Evolutionary conservation across 495 filamentous ascomycete genomes (phyloP).

Genomic region (Penicillium pancosmium): DNA sequence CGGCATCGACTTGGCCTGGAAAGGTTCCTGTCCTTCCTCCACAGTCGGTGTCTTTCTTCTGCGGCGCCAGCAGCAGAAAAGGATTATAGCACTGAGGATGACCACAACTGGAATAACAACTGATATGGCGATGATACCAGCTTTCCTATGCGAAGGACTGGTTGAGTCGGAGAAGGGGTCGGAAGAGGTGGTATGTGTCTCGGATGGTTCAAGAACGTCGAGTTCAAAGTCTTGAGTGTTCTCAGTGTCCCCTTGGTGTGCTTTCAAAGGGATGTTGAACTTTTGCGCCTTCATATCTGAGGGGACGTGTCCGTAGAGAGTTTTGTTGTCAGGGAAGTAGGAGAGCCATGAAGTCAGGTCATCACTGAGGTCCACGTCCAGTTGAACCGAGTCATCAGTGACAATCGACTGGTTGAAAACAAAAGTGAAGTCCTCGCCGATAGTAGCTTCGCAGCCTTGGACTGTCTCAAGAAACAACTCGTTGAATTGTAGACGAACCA

Average conservation of each 20-base stretch:
- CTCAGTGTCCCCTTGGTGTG: slow-evolving; percentile 46
- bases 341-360: slow-evolving; percentile 64
- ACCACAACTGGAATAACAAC: slow-evolving; percentile 45
- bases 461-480: slow-evolving; percentile 48
- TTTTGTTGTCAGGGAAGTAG: slow-evolving; percentile 59
- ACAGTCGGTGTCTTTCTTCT: slow-evolving; percentile 28
- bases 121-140: slow-evolving; percentile 48
- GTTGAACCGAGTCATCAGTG: slow-evolving; percentile 50
- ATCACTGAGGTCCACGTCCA: slow-evolving; percentile 56
- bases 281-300: slow-evolving; percentile 39
- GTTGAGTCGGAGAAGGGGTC: slow-evolving; percentile 25
- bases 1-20: slow-evolving; percentile 24
- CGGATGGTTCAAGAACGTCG: slow-evolving; percentile 38
- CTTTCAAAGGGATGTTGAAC: slow-evolving; percentile 53
- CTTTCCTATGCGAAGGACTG: slow-evolving; percentile 33
- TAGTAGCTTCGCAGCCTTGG: slow-evolving; percentile 54
- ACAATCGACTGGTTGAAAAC: slow-evolving; percentile 60
- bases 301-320: slow-evolving; percentile 67
- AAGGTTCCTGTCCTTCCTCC: slow-evolving; percentile 32
- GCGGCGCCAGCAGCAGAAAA: slow-evolving; percentile 48
- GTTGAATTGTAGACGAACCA: slow-evolving; percentile 60
- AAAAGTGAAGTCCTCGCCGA: slow-evolving; percentile 67
- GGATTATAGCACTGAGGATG: slow-evolving; percentile 34
- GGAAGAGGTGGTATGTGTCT: slow-evolving; percentile 19
- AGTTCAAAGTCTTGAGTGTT: slow-evolving; percentile 56